Percentiles rank a stretch among this genome's conserved stretches.
phyloP scores from a whole-genome alignment of 2,329 filamentous ascomycete species.

The Lecanoromycetidae sp. region DNA sequence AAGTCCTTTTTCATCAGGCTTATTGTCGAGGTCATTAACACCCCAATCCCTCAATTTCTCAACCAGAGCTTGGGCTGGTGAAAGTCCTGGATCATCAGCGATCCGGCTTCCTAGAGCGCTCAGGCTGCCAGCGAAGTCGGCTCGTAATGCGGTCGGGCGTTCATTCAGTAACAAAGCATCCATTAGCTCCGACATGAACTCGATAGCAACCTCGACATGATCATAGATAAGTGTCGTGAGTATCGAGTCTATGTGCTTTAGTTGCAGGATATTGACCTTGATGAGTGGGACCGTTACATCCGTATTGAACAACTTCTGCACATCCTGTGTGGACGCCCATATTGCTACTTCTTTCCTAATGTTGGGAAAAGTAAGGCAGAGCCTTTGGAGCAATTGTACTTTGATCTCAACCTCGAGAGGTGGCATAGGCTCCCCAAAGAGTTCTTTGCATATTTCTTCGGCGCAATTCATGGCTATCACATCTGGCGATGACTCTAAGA shows the following conservation, averaged over 20 bases:
- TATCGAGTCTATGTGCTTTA: constrained; percentile 55
- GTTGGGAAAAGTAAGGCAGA: constrained; percentile 44
- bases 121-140: constrained; percentile 75
- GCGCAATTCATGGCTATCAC: constrained; percentile 46
- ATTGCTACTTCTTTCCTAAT: constrained; percentile 34
- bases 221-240: constrained; percentile 61
- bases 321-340: constrained; percentile 40
- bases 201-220: constrained; percentile 58
- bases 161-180: constrained; percentile 69
- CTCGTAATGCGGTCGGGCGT: constrained; percentile 63
- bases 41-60: constrained; percentile 46
- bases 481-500: constrained; percentile 42
- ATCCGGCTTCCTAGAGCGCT: constrained; percentile 75
- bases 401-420: constrained; percentile 52
- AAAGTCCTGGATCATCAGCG: constrained; percentile 54
- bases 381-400: constrained; percentile 46
- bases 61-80: constrained; percentile 59
- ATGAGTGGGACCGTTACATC: constrained; percentile 49
- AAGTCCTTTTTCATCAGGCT: constrained; percentile 43
- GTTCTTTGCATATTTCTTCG: constrained; percentile 42
- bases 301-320: constrained; percentile 51
- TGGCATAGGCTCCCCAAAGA: constrained; percentile 44
- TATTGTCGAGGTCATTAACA: constrained; percentile 41
- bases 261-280: constrained; percentile 47
- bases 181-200: constrained; percentile 68